Percentiles rank a stretch among this genome's conserved stretches.
These are phyloP conservation scores for Penicillium sp. DNA, from an alignment of 2,329 filamentous ascomycete genomes.

Conservation along the genomic window DNA sequence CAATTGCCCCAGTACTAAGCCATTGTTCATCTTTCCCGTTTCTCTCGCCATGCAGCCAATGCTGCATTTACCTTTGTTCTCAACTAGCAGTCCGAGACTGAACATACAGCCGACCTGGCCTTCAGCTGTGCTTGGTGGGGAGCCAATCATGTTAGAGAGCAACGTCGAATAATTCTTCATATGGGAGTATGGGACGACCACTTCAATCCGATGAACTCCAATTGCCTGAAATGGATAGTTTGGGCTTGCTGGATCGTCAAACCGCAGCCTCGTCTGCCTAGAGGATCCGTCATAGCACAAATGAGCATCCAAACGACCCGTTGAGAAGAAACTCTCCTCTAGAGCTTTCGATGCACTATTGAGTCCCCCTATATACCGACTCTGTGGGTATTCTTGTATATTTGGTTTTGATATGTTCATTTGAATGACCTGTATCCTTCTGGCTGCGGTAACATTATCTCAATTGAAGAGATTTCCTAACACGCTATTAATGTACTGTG, in stretches of 20 bases:
- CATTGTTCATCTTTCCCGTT: background rate
- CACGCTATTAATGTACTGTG: too few species aligned
- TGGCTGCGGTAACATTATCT: too few species aligned
- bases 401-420: too few species aligned
- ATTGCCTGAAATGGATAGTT: background rate
- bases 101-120: background rate
- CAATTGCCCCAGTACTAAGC: background rate
- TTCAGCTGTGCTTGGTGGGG: background rate
- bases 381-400: too few species aligned
- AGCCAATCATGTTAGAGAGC: background rate
- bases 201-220: slow-evolving; percentile 7
- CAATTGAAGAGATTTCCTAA: too few species aligned
- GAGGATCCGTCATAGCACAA: background rate
- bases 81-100: background rate
- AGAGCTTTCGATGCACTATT: background rate
- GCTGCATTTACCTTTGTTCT: background rate
- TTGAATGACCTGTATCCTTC: too few species aligned
- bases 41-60: background rate
- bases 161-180: background rate
- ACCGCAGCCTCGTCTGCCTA: background rate
- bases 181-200: background rate
- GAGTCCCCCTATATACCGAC: background rate
- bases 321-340: background rate
- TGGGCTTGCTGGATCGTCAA: background rate
- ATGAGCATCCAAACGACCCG: background rate